Percentiles rank a stretch among this genome's conserved stretches.
These are phyloP conservation scores for Metschnikowia continentalis DNA, from an alignment of 805 yeast species.

Conservation along the genomic window DNA sequence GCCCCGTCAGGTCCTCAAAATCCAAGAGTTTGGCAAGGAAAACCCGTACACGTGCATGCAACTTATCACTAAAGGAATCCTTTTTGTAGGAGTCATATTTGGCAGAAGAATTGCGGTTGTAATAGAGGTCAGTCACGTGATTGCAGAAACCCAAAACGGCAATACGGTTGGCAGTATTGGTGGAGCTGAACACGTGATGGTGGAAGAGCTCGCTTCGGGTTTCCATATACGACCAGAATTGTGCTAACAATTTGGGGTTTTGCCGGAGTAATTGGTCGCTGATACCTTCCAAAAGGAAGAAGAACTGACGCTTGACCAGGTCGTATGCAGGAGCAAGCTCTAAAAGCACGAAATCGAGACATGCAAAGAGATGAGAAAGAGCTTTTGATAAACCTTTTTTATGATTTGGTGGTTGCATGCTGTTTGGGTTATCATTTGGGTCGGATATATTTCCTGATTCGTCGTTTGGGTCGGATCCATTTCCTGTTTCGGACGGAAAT, in stretches of 20 bases:
- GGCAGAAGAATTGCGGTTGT: constrained; percentile 17
- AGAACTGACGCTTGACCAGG: not conserved
- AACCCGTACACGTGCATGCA: constrained; percentile 33
- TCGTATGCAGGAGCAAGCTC: constrained; percentile 1
- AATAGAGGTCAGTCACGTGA: constrained; percentile 31
- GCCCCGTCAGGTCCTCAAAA: constrained; percentile 43
- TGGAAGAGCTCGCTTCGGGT: constrained; percentile 24
- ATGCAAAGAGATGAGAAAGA: not conserved
- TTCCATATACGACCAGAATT: constrained; percentile 39
- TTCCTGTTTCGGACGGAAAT: too few relatives aligned
- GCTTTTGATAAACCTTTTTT: too few relatives aligned
- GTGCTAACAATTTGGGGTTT: constrained; percentile 8
- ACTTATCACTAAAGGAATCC: constrained; percentile 37
- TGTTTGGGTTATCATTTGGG: too few relatives aligned
- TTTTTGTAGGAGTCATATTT: constrained; percentile 29
- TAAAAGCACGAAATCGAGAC: not conserved
- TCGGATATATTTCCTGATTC: too few relatives aligned
- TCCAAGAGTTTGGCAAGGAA: constrained; percentile 32
- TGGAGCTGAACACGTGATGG: constrained; percentile 24
- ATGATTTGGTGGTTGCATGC: too few relatives aligned
- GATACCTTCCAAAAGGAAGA: not conserved
- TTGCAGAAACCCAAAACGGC: constrained; percentile 39
- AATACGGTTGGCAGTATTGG: constrained; percentile 32
- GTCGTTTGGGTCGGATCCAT: too few relatives aligned
- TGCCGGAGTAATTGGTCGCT: not conserved